Base-by-base conservation (phyloP, 2,329 filamentous ascomycete species). In the Phaeosphaeriaceae sp. region DNA sequence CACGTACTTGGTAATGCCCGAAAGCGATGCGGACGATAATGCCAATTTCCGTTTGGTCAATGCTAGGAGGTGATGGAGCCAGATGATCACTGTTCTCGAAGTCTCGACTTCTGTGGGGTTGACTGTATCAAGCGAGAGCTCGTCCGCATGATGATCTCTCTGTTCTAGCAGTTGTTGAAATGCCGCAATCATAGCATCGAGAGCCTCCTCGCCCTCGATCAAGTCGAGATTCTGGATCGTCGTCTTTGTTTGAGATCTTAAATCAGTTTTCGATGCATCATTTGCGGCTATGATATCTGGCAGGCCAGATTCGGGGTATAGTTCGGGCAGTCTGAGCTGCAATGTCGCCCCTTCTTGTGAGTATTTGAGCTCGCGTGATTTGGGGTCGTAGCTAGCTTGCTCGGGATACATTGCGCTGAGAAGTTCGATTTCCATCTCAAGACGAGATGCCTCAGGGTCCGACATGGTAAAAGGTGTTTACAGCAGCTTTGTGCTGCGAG, bases 11-110 rank as follows among this genome's bases (percentile, higher is more conserved):
- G 80, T 80, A 35, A 82, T 66, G 15, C 81, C 81, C 2, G 74
- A 74, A n/a, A 82, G 63, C 1, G 72, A 6, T 0, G 80, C 77
- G 10, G 66, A 60, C 1, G 73, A 74, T 11, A 82, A 70, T 7
- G 78, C 77, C 43, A 78, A 76, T 61, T 83, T 83, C 47, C 81
- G 78, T 66, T 82, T 83, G 58, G 76, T 78, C 17, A 78, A 78
- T 32, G 80, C 80, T 53, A 83, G 78, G 8, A 82, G 73, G 52
- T 83, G 81, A 47, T 82, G 81, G 0, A 83, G 75, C 77, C 79
- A 82, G 50, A 82, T 74, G 19, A 82, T 74, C 24, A 81, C 73
- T 2, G 80, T 82, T 52, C 72, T 77, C n/a, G 43, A 56, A 3
- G 52, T 24, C 8, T 55, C 26, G 32, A 15, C 17, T n/a, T 52